Evolutionary conservation across 352 stramenopile genomes (phyloP).

Genomic region (Globisporangium okanoganense): DNA sequence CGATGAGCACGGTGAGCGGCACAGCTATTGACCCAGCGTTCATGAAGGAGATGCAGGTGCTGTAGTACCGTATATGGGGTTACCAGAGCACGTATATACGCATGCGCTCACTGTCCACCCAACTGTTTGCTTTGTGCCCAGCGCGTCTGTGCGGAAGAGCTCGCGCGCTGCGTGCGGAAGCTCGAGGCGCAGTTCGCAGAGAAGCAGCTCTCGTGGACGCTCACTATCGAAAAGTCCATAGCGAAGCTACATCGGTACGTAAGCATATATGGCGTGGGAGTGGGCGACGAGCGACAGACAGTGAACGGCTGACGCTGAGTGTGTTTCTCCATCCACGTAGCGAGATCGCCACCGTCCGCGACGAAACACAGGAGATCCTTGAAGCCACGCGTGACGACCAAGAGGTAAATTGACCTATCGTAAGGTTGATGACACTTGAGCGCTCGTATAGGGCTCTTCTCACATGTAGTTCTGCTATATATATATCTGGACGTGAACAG

Average conservation of each 20-base stretch:
- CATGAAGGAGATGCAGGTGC: constrained; percentile 15
- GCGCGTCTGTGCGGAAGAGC: constrained; percentile 15
- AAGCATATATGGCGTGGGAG: no score
- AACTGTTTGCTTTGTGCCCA: background rate
- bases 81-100: background rate
- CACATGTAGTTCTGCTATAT: background rate
- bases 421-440: no score
- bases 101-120: no score
- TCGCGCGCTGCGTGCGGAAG: constrained; percentile 14
- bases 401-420: background rate
- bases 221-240: background rate
- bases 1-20: background rate
- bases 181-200: constrained; percentile 9
- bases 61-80: background rate
- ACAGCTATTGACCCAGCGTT: background rate
- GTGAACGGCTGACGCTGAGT: no score
- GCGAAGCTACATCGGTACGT: background rate
- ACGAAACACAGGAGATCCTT: constrained; percentile 7
- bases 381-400: background rate
- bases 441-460: no score
- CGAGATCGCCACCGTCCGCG: constrained; percentile 6
- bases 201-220: constrained; percentile 5
- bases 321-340: background rate
- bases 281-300: background rate
- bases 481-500: background rate